Evolutionary conservation across 1,139 yeast genomes (phyloP).

Genomic region (Pichiaceae sp.): DNA sequence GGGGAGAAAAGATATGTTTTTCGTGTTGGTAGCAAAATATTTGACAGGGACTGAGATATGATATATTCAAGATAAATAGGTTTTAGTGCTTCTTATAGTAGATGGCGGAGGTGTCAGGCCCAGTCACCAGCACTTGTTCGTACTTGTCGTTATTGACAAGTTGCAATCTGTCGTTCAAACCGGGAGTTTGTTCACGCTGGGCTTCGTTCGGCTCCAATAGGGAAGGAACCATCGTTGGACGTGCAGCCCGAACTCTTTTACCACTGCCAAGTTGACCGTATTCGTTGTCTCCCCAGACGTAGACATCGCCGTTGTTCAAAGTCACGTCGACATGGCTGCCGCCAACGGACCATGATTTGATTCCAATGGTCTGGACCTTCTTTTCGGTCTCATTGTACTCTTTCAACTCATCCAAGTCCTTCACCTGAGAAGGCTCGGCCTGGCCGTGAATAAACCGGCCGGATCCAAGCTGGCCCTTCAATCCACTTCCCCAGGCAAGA

Average conservation of each 20-base stretch:
- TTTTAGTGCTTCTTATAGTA: constrained; percentile 33
- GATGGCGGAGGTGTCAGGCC: constrained; percentile 54
- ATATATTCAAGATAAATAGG: neutral
- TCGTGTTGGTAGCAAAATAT: neutral
- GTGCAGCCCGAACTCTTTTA: constrained; percentile 48
- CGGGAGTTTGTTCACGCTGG: constrained; percentile 9
- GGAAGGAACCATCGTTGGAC: constrained; percentile 48
- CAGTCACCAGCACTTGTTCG: constrained; percentile 57
- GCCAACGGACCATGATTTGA: constrained; percentile 53
- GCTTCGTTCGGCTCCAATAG: constrained; percentile 43
- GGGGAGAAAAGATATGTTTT: neutral
- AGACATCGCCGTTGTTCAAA: constrained; percentile 54
- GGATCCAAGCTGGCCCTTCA: constrained; percentile 82
- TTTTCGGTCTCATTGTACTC: constrained; percentile 30
- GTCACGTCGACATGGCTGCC: constrained; percentile 58
- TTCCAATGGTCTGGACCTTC: constrained; percentile 34
- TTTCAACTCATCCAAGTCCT: constrained; percentile 36
- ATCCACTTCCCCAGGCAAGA: constrained; percentile 75
- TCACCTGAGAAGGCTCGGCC: constrained; percentile 54
- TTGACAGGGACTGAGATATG: neutral
- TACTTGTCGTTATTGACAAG: constrained; percentile 29
- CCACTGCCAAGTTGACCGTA: constrained; percentile 83
- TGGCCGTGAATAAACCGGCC: constrained; percentile 67
- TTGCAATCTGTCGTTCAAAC: constrained; percentile 38
- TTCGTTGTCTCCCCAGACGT: constrained; percentile 80